Base-by-base conservation (phyloP, 768 basidiomycete genomes). In the Termitomyces sp. region DNA sequence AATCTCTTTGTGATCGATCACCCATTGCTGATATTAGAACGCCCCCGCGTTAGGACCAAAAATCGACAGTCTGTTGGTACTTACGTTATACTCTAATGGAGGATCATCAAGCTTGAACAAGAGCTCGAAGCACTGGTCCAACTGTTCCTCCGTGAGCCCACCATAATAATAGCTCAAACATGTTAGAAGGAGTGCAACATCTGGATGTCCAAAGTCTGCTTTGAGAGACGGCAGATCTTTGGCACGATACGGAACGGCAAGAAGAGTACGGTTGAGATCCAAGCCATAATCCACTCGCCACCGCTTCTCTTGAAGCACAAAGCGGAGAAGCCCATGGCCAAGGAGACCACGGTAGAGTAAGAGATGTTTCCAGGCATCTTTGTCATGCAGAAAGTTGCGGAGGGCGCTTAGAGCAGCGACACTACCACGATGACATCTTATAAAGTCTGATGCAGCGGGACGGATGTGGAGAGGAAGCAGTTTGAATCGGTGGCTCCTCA, bases 231-330 rank as follows among this genome's bases (percentile, higher is more conserved):
- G 80, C 5, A 74, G 66, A 48, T 82, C 81, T 59, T 80, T 82
- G 0, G 80, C 81, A n/a, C 75, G 69, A 54, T 78, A 82, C 0
- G 81, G 81, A 0, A 82, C 79, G 1, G 80, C 79, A 1, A 82
- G 70, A 59, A 76, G 64, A 1, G 78, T 73, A 3, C 81, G 72
- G 6, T 46, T 58, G 1, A 61, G 61, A 47, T 77, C 75, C 5
- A 80, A 71, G 2, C 81, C 81, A 58, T 78, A 83, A 45, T 82
- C 75, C 0, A 82, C 81, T 31, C 80, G 63, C 78, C 79, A 82
- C 11, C 78, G 72, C 46, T 68, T 70, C 17, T 73, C 67, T 31
- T 62, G 64, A 0, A 83, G 63, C 0, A 66, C 64, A 47, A 74
- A 73, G 2, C 65, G 40, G 1, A 83, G 65, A 9, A 83, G 71